Base-by-base conservation (phyloP, 2,329 filamentous ascomycete genomes). In the Claviceps maximensis region DNA sequence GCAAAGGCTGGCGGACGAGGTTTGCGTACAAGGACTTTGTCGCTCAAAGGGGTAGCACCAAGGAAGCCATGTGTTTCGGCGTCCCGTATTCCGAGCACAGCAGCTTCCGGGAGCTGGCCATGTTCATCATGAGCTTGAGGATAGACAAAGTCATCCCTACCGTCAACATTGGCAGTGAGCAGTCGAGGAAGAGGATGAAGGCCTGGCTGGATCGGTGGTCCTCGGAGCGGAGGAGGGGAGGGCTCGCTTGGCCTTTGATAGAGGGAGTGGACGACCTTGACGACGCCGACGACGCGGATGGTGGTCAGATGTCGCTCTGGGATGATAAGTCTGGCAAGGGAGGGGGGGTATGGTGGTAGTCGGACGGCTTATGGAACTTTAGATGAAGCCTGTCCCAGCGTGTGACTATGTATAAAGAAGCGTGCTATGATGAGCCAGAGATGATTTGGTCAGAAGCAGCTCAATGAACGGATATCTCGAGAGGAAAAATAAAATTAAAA, bases 21-120 rank as follows among this genome's bases (percentile, higher is more conserved):
- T 97, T 90, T 65, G 75, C 75, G 1, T 80, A 81, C 60, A 71
- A 74, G 8, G 87, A 96, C 55, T 77, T 98, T 42, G 75, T 82
- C 0, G 84, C 89, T 0, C 89, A 95, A 69, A 78, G 89, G 4
- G 93, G 93, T 3, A 90, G 86, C 68, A 90, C 86, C 3, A 78
- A 78, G 48, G 84, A 91, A 60, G 87, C 87, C 40, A 84, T 86
- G 66, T 96, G 89, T 66, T 95, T 94, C 60, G 90, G 89, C 0
- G 93, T 97, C 2, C 93, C 93, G 2, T 98, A 98, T 65, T 90
- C 85, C 50, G 93, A 98, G 71, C 93, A 98, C 67, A 93, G 87
- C 66, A 94, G 87, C 56, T 98, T 98, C 64, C 78, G 91, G 42
- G 93, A 98, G 72, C 69, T 98, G 64, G 91, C 89, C 0, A 84